These are phyloP conservation scores for Phytomonas sp. DNA, from an alignment of 208 protist genomes.

Conservation along the genomic window DNA sequence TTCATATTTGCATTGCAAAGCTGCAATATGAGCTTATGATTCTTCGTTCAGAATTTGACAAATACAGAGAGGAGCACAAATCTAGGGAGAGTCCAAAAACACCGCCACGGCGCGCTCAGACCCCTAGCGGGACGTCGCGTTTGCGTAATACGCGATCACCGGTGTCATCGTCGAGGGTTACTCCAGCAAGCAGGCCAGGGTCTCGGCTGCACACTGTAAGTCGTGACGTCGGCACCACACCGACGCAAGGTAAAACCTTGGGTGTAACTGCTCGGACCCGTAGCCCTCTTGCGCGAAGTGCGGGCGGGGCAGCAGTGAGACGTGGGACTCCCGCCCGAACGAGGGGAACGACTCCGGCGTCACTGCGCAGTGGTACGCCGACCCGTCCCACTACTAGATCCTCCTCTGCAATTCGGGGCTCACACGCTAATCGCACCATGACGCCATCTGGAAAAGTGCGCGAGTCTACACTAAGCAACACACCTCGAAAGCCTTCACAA, in stretches of 20 bases:
- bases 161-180: constrained; percentile 24
- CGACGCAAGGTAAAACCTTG: background rate
- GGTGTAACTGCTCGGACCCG: constrained; percentile 24
- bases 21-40: constrained; percentile 59
- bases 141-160: constrained; percentile 31
- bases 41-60: constrained; percentile 56
- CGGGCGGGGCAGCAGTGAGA: constrained; percentile 60
- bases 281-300: constrained; percentile 69
- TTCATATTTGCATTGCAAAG: constrained; percentile 66
- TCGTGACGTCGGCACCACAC: constrained; percentile 34
- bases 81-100: constrained; percentile 23
- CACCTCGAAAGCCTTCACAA: constrained; percentile 20
- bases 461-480: constrained; percentile 21
- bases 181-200: constrained; percentile 13
- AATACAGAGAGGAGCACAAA: constrained; percentile 19
- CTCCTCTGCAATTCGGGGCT: constrained; percentile 18
- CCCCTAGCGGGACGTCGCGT: constrained; percentile 42
- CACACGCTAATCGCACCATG: constrained; percentile 15
- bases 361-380: constrained; percentile 28
- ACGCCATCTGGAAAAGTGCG: constrained; percentile 17
- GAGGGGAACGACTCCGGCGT: constrained; percentile 34
- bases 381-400: constrained; percentile 16
- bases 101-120: constrained; percentile 55
- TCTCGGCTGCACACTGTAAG: constrained; percentile 25
- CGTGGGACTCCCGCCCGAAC: constrained; percentile 72